phyloP scores from a whole-genome alignment of 2,329 filamentous ascomycete species.

The Gliomastix tumulicola region DNA sequence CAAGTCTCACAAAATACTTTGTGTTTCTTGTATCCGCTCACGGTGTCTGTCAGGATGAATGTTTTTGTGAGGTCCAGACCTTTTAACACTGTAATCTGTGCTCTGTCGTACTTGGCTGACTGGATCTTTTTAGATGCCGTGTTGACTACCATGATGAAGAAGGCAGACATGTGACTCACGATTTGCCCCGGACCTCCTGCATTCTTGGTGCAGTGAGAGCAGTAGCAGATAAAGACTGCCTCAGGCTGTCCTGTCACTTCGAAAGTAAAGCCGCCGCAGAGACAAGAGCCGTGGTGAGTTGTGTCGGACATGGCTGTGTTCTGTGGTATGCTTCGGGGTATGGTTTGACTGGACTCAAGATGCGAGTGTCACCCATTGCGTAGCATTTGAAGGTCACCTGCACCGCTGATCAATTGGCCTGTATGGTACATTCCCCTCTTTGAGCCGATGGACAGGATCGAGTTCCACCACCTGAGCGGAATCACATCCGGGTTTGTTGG shows the following conservation, averaged over 20 bases:
- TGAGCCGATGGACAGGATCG: too few relatives aligned
- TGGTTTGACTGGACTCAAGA: too few relatives aligned
- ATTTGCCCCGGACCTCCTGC: not conserved
- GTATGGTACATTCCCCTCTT: too few relatives aligned
- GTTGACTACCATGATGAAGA: not conserved
- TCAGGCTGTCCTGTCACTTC: not conserved
- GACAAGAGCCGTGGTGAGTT: too few relatives aligned
- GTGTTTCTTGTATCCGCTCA: slow-evolving; percentile 1
- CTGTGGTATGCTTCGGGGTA: too few relatives aligned
- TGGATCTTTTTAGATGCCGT: not conserved
- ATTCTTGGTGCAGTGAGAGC: slow-evolving; percentile 1
- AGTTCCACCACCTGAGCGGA: too few relatives aligned
- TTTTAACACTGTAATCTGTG: not conserved
- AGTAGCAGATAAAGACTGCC: not conserved
- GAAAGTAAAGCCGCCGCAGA: not conserved
- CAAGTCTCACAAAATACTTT: slow-evolving; percentile 1
- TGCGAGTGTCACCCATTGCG: too few relatives aligned
- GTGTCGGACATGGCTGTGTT: too few relatives aligned
- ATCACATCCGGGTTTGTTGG: too few relatives aligned
- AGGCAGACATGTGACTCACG: not conserved
- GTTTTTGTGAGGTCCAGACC: not conserved
- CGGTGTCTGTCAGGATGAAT: slow-evolving; percentile 1
- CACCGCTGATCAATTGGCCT: too few relatives aligned
- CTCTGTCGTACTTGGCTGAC: not conserved
- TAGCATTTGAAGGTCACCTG: too few relatives aligned